Base-by-base conservation (phyloP, 805 yeast species). In the Myxozyma nipponensis region DNA sequence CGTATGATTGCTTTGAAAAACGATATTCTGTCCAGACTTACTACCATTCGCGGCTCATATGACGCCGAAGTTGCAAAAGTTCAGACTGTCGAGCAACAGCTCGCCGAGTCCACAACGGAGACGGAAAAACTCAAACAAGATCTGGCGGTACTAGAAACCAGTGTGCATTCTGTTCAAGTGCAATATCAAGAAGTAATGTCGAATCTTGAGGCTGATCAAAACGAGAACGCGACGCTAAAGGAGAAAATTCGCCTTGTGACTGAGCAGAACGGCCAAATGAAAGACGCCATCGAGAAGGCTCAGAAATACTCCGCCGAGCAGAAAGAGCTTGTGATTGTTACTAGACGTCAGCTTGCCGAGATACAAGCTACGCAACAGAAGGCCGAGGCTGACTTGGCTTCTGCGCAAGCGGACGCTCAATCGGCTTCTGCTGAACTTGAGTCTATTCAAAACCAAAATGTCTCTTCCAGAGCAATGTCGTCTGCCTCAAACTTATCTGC, bases 61-160 rank as follows among this genome's bases (percentile, higher is more conserved):
- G 90, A 88, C 35, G 77, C 77, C 50, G 96, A 91, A 65, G 85
- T 83, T 4, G 74, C 78, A 55, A 86, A 83, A 64, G 88, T 85
- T 25, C 80, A 80, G 52, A 79, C 82, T 54, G 84, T 86, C 37
- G 91, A 89, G 66, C 67, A 75, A 10, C 74, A 77, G 36, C 73
- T 88, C 57, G 67, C 69, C n/a, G 68, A 75, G 5, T 78, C 89
- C 0, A 79, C 75, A 41, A 74, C 72, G 47, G 95, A 89, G 62
- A 76, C 83, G 4, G 88, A 82, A 49, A 75, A 79, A 37, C 70
- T 89, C 58, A 73, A 84, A 59, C 79, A 86, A 47, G 90, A 87
- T 60, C 73, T 86, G 0, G 78, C 87, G 0, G 75, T 86, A 39
- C 77, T 85, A 1, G 95, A 89, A 65, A 95, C 95, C 9, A 84